Conservation (phyloP, 768 basidiomycete genomes). For the Suillus subaureus region DNA sequence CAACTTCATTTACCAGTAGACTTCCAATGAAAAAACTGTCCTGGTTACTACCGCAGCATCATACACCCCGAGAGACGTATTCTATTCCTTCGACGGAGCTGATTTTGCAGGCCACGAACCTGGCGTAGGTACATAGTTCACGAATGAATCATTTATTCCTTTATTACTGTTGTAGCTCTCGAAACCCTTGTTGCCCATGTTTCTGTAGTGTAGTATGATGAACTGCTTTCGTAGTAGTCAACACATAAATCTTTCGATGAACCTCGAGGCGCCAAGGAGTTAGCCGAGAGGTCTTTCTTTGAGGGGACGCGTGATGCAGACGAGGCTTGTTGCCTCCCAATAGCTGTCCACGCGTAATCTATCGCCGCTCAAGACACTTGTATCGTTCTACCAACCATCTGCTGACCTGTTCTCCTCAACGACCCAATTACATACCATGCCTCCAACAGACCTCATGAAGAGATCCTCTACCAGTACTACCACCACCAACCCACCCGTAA, state of each 20-base stretch:
- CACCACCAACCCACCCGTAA: constrained; percentile 43
- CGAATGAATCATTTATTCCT: constrained; percentile 8
- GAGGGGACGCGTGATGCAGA: neutral
- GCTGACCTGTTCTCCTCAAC: neutral
- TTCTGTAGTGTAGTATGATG: constrained; percentile 2
- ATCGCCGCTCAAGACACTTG: constrained; percentile 20
- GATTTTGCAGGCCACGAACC: neutral
- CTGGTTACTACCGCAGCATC: neutral
- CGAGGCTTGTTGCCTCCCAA: neutral
- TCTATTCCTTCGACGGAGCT: constrained; percentile 12
- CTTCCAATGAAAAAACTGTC: neutral
- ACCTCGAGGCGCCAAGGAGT: neutral
- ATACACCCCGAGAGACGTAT: neutral
- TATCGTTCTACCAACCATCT: constrained; percentile 3
- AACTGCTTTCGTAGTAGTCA: neutral
- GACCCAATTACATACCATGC: constrained; percentile 3
- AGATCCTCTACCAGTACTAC: constrained; percentile 27
- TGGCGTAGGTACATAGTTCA: neutral
- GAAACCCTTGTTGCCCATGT: constrained; percentile 5
- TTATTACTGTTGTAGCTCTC: constrained; percentile 8
- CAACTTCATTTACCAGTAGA: constrained; percentile 78
- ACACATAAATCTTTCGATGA: neutral
- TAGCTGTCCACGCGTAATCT: neutral
- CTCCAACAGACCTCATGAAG: constrained; percentile 16
- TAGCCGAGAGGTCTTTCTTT: constrained; percentile 5